phyloP scores from a whole-genome alignment of 495 filamentous ascomycete genomes.

The Recurvomyces mirabilis region DNA sequence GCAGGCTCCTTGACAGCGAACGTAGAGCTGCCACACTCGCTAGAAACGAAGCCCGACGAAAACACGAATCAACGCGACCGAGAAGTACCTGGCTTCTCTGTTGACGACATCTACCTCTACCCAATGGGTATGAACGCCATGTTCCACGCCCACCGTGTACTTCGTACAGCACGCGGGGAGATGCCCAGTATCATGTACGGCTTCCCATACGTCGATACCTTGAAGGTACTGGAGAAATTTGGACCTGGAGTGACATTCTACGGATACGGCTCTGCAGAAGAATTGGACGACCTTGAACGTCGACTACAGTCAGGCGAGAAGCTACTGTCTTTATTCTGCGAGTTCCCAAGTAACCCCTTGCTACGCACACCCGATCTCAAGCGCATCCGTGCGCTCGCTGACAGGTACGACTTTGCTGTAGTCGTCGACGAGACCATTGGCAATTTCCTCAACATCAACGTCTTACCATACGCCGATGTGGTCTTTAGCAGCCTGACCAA shows the following conservation, averaged over 20 bases:
- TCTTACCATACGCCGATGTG: conserved; percentile 77
- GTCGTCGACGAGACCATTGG: conserved; percentile 94
- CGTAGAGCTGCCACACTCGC: conserved; percentile 54
- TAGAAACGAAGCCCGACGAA: conserved; percentile 33
- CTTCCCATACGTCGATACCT: conserved; percentile 91
- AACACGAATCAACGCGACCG: conserved; percentile 21
- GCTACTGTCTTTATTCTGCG: conserved; percentile 80
- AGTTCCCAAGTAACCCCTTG: conserved; percentile 88
- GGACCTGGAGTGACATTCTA: conserved; percentile 87
- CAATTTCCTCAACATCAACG: conserved; percentile 90
- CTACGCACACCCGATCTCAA: conserved; percentile 71
- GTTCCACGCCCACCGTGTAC: conserved; percentile 68
- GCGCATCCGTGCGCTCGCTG: conserved; percentile 67
- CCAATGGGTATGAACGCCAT: conserved; percentile 92
- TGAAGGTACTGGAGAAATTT: conserved; percentile 91
- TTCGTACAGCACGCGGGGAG: conserved; percentile 48
- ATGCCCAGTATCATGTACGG: conserved; percentile 57
- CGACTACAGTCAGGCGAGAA: conserved; percentile 61
- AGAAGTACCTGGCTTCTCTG: conserved; percentile 55
- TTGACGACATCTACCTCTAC: conserved; percentile 81
- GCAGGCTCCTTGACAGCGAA: conserved; percentile 72
- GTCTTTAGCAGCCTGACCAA: conserved; percentile 93
- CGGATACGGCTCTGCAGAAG: conserved; percentile 66
- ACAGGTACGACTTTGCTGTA: conserved; percentile 77
- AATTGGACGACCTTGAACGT: conserved; percentile 75